Evolutionary conservation across 2,329 filamentous ascomycete species (phyloP), one percentile per base, ranked within the genome.

Genomic region (Sphaerostilbella broomeana): DNA sequence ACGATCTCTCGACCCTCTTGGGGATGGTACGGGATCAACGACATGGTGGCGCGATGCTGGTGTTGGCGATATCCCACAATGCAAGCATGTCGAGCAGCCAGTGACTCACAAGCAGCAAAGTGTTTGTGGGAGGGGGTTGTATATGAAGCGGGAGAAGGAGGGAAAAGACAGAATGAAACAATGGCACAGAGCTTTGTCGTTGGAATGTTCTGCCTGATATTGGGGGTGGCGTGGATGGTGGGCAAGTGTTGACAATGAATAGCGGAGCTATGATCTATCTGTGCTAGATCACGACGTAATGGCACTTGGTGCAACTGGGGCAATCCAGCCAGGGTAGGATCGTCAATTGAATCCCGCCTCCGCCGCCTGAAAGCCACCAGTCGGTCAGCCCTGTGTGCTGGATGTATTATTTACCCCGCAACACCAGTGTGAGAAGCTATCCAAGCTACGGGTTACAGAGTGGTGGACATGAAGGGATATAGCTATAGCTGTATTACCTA

Each of bases 1-100:
- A 90, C 85, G 51, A 92, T 79, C 57, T 89, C 83, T 51, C 82
- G 77, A 51, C 81, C 82, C 53, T 87, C 84, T 46, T 74, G 75
- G 34, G 80, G 75, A 40, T 77, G 74, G 57, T 88, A 90, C 4
- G 85, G 85, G 48, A 92, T 81, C 53, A 92, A 69, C 50, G 84
- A 88, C 73, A 79, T 67, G 43, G 45, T 49, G 41, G 42, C 34
- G 44, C 43, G 44, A 24, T 42, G 34, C 26, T 9, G 35, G 45
- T 47, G 45, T 52, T 47, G 27, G 43, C 42, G 35, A 35, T 44
- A 38, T 38, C 39, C 38, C 30, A 30, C 26, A 35, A 27, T 8
- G 38, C 40, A 43, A 45, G 43, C 50, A 51, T 48, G 38, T 29
- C 37, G 49, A 48, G 38, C 25, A 20, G 37, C 41, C 40, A 19